Conservation (phyloP, 1,139 yeast genomes). For the Pneumocystis canis region DNA sequence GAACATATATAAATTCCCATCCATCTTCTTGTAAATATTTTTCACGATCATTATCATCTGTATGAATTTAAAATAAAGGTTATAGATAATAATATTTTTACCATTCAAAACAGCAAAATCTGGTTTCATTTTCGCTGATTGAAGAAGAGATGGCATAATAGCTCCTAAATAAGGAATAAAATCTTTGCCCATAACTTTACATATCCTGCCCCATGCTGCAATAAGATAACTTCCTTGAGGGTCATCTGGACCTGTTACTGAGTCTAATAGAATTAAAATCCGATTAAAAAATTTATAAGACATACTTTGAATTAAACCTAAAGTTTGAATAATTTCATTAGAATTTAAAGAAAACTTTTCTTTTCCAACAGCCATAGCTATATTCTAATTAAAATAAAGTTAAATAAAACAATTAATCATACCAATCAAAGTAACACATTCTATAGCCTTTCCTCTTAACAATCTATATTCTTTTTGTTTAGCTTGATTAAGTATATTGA, state of each 20-base stretch:
- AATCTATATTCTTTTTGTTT: slow-evolving; percentile 67
- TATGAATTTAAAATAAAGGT: neutral
- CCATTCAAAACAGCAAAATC: slow-evolving; percentile 67
- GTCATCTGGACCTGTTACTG: slow-evolving; percentile 42
- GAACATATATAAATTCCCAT: slow-evolving; percentile 85
- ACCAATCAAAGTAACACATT: slow-evolving; percentile 72
- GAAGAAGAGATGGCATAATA: slow-evolving; percentile 78
- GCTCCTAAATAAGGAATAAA: slow-evolving; percentile 75
- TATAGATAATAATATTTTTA: neutral
- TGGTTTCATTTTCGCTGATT: slow-evolving; percentile 77
- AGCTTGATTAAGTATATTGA: slow-evolving; percentile 54
- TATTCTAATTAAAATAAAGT: neutral
- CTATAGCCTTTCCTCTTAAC: slow-evolving; percentile 84
- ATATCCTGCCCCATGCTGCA: slow-evolving; percentile 93
- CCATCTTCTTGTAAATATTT: slow-evolving; percentile 73
- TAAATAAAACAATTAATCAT: neutral
- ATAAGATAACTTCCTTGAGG: slow-evolving; percentile 77
- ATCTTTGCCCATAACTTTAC: slow-evolving; percentile 71
- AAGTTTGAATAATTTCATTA: slow-evolving; percentile 55
- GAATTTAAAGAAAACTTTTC: slow-evolving; percentile 73
- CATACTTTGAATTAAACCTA: slow-evolving; percentile 50
- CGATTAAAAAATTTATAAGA: neutral
- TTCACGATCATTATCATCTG: slow-evolving; percentile 68
- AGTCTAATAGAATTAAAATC: neutral
- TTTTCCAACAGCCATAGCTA: slow-evolving; percentile 87